Evolutionary conservation across 331 rosid species (phyloP).

Genomic region (Quercus lobata): DNA sequence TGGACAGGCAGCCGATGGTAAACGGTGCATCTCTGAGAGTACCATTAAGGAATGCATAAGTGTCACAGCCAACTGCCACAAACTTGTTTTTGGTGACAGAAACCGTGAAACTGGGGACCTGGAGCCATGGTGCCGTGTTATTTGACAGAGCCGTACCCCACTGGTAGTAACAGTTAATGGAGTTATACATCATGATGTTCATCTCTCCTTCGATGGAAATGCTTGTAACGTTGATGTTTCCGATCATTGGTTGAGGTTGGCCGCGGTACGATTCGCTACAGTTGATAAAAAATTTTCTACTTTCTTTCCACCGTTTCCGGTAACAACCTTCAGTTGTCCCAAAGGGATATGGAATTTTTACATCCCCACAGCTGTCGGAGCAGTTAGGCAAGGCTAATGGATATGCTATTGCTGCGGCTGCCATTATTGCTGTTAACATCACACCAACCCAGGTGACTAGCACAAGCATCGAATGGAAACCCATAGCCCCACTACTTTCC

Average conservation of each 20-base stretch:
- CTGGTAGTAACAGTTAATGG: background rate
- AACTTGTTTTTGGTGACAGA: no score
- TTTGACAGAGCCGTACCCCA: rapidly evolving
- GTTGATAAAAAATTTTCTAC: rapidly evolving
- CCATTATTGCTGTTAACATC: no score
- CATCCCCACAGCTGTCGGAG: background rate
- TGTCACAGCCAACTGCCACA: no score
- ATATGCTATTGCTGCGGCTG: background rate
- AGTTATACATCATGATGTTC: background rate
- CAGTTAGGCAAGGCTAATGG: background rate
- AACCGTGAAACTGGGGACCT: rapidly evolving
- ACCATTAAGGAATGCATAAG: no score
- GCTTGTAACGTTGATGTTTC: rapidly evolving
- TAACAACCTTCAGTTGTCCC: no score
- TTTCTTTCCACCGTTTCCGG: no score
- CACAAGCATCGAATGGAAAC: no score
- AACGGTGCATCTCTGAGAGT: rapidly evolving
- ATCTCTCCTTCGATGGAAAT: slow-evolving; percentile 12
- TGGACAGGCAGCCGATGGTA: no score
- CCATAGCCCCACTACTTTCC: no score
- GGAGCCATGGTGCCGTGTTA: rapidly evolving
- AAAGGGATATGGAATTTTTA: background rate
- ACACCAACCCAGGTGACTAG: no score
- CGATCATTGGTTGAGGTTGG: rapidly evolving
- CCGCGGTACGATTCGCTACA: rapidly evolving